Evolutionary conservation across 2,329 filamentous ascomycete species (phyloP).

Genomic region (Pseudogymnoascus sp.): DNA sequence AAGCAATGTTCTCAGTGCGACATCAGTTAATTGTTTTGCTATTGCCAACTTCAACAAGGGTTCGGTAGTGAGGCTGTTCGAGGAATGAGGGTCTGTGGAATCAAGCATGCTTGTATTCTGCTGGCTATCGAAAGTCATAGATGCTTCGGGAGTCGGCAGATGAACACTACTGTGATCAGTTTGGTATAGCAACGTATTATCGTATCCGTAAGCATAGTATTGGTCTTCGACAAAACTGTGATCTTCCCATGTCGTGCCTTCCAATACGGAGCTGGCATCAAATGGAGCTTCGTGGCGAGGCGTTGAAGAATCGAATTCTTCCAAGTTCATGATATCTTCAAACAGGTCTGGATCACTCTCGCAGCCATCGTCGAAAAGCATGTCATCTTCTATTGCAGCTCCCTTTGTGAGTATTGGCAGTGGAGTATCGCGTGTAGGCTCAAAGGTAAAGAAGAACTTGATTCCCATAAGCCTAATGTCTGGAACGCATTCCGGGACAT

Average conservation of each 20-base stretch:
- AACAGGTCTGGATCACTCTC: neutral
- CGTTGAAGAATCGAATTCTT: neutral
- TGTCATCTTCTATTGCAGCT: neutral
- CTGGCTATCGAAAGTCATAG: neutral
- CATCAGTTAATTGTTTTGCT: slow-evolving; percentile 11
- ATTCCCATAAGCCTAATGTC: slow-evolving; percentile 18
- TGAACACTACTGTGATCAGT: slow-evolving; percentile 14
- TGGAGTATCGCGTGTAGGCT: neutral
- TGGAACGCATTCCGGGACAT: slow-evolving; percentile 15
- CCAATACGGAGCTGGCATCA: neutral
- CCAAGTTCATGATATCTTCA: neutral
- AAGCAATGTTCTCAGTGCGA: slow-evolving; percentile 15
- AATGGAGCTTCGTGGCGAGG: neutral
- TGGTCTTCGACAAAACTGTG: neutral
- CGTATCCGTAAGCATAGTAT: neutral
- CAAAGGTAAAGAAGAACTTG: slow-evolving; percentile 19
- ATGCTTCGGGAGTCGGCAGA: neutral
- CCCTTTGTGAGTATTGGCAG: neutral
- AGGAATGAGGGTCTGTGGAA: neutral
- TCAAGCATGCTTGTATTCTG: neutral
- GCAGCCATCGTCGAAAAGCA: neutral
- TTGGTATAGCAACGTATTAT: slow-evolving; percentile 16
- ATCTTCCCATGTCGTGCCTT: neutral
- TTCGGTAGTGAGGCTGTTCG: neutral
- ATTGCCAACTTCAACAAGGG: neutral